Percentiles rank a stretch among this genome's conserved stretches.
Conservation (phyloP, 2,329 filamentous ascomycete genomes). For the Emergomyces orientalis region DNA sequence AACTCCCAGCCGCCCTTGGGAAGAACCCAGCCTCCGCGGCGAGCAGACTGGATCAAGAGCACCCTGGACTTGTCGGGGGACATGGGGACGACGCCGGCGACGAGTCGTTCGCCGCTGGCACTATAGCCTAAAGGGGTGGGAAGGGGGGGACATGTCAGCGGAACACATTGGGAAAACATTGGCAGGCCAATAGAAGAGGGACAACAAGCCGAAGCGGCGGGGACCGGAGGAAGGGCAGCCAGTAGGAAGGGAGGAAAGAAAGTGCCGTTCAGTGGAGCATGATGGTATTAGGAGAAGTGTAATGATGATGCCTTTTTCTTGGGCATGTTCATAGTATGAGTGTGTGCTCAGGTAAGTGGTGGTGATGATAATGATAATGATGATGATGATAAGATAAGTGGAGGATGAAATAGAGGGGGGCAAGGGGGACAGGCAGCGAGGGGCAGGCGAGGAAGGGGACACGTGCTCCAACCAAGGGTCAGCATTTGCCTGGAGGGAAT, state of each 20-base stretch:
- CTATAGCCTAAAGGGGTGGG: conserved; percentile 62
- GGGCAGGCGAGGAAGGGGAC: conserved; percentile 13
- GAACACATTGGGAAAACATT: not conserved
- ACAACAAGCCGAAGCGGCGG: not conserved
- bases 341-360: too few species aligned
- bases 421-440: conserved; percentile 9
- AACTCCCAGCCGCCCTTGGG: conserved; percentile 97
- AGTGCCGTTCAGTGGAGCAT: not conserved
- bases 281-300: not conserved
- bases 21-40: conserved; percentile 87
- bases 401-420: conserved; percentile 1
- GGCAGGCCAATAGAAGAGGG: not conserved
- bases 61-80: conserved; percentile 79
- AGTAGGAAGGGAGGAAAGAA: not conserved
- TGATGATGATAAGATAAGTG: too few species aligned
- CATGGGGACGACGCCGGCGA: conserved; percentile 87
- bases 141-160: conserved; percentile 1
- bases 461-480: conserved; percentile 20
- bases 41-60: conserved; percentile 84
- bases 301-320: not conserved
- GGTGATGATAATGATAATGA: too few species aligned
- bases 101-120: conserved; percentile 81
- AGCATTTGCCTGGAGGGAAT: not conserved
- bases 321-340: too few species aligned
- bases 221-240: not conserved